Base-by-base conservation (phyloP, 2,329 filamentous ascomycete species). In the Hawksworthiomyces lignivorus region DNA sequence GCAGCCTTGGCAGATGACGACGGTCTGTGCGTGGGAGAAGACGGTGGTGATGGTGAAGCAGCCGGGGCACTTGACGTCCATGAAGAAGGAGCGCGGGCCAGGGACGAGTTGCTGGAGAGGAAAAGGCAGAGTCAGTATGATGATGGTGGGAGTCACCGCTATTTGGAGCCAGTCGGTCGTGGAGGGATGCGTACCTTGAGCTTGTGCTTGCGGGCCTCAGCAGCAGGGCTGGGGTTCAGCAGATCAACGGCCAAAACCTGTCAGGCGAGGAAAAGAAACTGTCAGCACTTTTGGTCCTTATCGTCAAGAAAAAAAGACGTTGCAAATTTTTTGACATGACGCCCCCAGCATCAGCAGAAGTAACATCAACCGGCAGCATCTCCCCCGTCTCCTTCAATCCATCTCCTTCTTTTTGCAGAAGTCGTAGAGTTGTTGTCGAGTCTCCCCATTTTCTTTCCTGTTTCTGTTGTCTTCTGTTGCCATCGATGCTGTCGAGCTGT, bases 1-100 rank as follows among this genome's bases (percentile, higher is more conserved):
- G 87, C 92, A 98, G 63, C 92, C 92, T 66, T 88, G 88, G 84
- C 92, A 98, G 80, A 97, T 94, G 72, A 98, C 92, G 69, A 98
- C 92, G 68, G 92, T 98, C 81, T 98, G 92, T 71, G 92, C 92
- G 81, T 98, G 92, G 54, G 90, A 97, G 87, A 97, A 98, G 73
- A 98, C 92, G 70, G 92, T 98, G 71, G 92, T 98, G 82, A 98
- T 98, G 72, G 89, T 96, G 84, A 97, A 98, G 87, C 92, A 98
- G 64, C 92, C 92, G 69, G 92, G 92, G 86, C 92, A 98, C 85
- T 98, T 98, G 79, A 98, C 92, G 69, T 98, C 92, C 92, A 98
- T 98, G 87, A 98, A 98, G 86, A 97, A 98, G 58, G 90, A 97
- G 70, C 92, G 87, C 63, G 92, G 92, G 56, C 80, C 84, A 62